Evolutionary conservation across 1,284 basidiomycete species (phyloP).

Genomic region (Ceratobasidium theobromae): DNA sequence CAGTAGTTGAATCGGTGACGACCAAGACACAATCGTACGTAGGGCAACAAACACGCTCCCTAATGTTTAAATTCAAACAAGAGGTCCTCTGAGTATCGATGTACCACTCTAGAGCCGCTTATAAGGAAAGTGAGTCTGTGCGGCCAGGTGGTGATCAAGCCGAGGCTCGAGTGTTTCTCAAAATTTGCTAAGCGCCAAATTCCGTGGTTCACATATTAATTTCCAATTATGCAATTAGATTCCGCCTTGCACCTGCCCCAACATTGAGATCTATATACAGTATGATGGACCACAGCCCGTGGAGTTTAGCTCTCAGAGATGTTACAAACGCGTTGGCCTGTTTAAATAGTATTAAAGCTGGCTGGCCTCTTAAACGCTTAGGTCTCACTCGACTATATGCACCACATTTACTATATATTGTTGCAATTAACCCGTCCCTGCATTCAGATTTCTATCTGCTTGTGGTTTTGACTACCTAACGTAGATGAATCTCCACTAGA

Average conservation of each 20-base stretch:
- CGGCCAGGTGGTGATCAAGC: background rate
- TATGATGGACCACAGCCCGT: too few relatives aligned
- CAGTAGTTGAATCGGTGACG: background rate
- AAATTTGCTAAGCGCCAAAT: conserved; percentile 17
- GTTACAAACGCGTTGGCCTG: too few relatives aligned
- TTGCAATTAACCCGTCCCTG: too few relatives aligned
- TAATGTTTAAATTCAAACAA: background rate
- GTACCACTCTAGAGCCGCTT: background rate
- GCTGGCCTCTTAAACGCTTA: too few relatives aligned
- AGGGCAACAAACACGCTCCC: background rate
- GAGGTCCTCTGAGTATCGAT: background rate
- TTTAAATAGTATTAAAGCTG: too few relatives aligned
- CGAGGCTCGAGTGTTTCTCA: conserved; percentile 15
- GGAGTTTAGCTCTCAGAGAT: too few relatives aligned
- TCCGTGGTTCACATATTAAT: background rate
- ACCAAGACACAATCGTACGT: background rate
- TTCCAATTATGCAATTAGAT: background rate
- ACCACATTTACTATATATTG: too few relatives aligned
- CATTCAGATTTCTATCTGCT: too few relatives aligned
- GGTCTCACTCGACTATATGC: too few relatives aligned
- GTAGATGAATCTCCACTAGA: too few relatives aligned
- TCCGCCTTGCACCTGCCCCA: background rate
- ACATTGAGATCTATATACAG: too few relatives aligned
- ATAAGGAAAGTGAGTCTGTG: background rate
- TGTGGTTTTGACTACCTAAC: too few relatives aligned